phyloP scores from a whole-genome alignment of 805 yeast genomes.

The Barnettozyma pratensis region DNA sequence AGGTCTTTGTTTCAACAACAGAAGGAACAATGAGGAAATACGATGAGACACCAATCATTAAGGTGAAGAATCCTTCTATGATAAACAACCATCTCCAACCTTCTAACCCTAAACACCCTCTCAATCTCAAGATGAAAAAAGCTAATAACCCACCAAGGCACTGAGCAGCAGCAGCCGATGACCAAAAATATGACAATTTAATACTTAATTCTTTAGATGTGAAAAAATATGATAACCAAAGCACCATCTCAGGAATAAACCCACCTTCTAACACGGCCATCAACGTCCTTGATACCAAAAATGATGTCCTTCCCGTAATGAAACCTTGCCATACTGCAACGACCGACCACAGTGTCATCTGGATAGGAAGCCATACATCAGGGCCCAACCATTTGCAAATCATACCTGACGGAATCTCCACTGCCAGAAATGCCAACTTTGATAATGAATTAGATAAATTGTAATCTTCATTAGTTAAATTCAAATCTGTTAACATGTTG shows the following conservation, averaged over 20 bases:
- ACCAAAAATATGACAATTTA: slow-evolving; percentile 58
- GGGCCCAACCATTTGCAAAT: slow-evolving; percentile 57
- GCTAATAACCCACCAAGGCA: slow-evolving; percentile 46
- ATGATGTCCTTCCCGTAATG: slow-evolving; percentile 35
- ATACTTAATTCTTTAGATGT: slow-evolving; percentile 53
- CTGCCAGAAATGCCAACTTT: slow-evolving; percentile 33
- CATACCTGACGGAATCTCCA: slow-evolving; percentile 55
- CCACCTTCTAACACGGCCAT: slow-evolving; percentile 61
- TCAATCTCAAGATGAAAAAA: slow-evolving; percentile 48
- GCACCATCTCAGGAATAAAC: slow-evolving; percentile 58
- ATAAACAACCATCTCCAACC: slow-evolving; percentile 71
- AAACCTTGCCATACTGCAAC: slow-evolving; percentile 51
- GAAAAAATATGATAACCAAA: slow-evolving; percentile 67
- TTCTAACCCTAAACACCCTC: slow-evolving; percentile 38
- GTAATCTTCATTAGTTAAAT: slow-evolving; percentile 48
- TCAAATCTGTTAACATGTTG: slow-evolving; percentile 30
- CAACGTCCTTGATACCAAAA: slow-evolving; percentile 41
- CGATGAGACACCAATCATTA: slow-evolving; percentile 44
- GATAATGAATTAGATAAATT: slow-evolving; percentile 56
- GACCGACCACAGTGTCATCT: slow-evolving; percentile 51
- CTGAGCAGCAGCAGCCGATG: slow-evolving; percentile 44
- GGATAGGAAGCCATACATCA: slow-evolving; percentile 54
- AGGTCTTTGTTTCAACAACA: slow-evolving; percentile 48
- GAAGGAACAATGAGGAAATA: slow-evolving; percentile 52
- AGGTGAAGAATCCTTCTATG: slow-evolving; percentile 57